A percentile compares a stretch with the other conserved stretches of the same genome.
These are phyloP conservation scores for Paramarasmius palmivorus DNA, from an alignment of 1,284 basidiomycete species.

Conservation along the genomic window DNA sequence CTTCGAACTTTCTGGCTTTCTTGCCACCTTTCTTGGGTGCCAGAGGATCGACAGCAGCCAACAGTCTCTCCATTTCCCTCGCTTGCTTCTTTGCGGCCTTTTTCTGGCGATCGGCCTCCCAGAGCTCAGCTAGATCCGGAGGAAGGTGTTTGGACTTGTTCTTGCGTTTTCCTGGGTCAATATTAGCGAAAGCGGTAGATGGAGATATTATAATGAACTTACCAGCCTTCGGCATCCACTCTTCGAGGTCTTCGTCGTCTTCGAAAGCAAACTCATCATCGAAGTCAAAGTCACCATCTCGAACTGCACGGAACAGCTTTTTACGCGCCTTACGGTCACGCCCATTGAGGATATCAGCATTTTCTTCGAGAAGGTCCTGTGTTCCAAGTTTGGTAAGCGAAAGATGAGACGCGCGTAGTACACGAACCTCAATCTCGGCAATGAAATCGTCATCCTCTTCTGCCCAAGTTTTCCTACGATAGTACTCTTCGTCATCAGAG, in stretches of 20 bases:
- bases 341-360: conserved; percentile 48
- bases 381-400: conserved; percentile 3
- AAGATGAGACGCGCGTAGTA: not conserved
- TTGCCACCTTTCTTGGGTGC: conserved; percentile 61
- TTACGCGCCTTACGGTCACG: conserved; percentile 55
- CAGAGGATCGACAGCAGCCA: conserved; percentile 56
- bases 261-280: conserved; percentile 22
- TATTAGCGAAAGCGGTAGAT: not conserved
- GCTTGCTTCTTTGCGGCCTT: conserved; percentile 79
- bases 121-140: conserved; percentile 66
- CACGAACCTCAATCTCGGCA: conserved; percentile 58
- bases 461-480: conserved; percentile 43
- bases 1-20: conserved; percentile 54
- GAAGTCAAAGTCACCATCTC: conserved; percentile 37
- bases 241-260: not conserved
- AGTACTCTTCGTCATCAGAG: conserved; percentile 25
- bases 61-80: conserved; percentile 58
- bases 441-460: conserved; percentile 69
- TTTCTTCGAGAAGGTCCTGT: conserved; percentile 48
- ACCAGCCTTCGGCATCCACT: too few relatives aligned
- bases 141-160: conserved; percentile 59
- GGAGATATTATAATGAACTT: not conserved
- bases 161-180: conserved; percentile 49
- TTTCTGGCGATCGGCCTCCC: conserved; percentile 79
- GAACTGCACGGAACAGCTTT: conserved; percentile 63